A percentile compares a stretch with the other conserved stretches of the same genome.
These are phyloP conservation scores for Plenodomus tracheiphilus DNA, from an alignment of 2,329 filamentous ascomycete species.

Conservation along the genomic window DNA sequence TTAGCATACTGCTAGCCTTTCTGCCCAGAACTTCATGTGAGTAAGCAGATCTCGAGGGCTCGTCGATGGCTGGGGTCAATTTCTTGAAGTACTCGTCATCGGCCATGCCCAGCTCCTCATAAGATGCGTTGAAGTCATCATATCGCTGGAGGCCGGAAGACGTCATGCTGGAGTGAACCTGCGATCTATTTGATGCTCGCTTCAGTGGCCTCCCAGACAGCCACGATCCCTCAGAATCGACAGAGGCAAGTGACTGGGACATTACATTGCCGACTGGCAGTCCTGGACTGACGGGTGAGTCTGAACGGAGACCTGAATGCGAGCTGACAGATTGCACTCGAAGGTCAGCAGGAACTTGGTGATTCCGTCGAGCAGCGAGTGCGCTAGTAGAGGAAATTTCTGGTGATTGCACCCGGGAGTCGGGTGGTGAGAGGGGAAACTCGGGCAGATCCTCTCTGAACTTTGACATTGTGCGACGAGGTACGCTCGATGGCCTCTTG, in stretches of 20 bases:
- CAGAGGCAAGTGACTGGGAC: conserved; percentile 86
- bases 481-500: conserved; percentile 58
- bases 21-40: conserved; percentile 29
- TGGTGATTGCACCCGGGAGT: conserved; percentile 78
- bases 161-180: conserved; percentile 52
- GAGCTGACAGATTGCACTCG: conserved; percentile 30
- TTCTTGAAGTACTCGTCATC: conserved; percentile 77
- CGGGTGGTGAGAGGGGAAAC: conserved; percentile 79
- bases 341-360: conserved; percentile 42
- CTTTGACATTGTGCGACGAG: conserved; percentile 82
- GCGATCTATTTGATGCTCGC: conserved; percentile 50
- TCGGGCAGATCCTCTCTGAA: conserved; percentile 93
- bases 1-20: conserved; percentile 51
- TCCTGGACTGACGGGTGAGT: conserved; percentile 48
- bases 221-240: conserved; percentile 96
- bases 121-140: conserved; percentile 61
- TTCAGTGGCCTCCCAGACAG: conserved; percentile 73
- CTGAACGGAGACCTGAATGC: conserved; percentile 38
- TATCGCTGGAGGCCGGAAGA: conserved; percentile 49
- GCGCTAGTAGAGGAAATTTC: conserved; percentile 59
- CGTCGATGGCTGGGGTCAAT: conserved; percentile 53
- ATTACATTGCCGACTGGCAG: conserved; percentile 47
- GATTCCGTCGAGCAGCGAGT: conserved; percentile 47
- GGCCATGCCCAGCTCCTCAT: conserved; percentile 67
- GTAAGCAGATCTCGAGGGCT: conserved; percentile 39